These are phyloP conservation scores for Datura wrightii DNA, from an alignment of 257 asterid genomes.

Conservation along the genomic window DNA sequence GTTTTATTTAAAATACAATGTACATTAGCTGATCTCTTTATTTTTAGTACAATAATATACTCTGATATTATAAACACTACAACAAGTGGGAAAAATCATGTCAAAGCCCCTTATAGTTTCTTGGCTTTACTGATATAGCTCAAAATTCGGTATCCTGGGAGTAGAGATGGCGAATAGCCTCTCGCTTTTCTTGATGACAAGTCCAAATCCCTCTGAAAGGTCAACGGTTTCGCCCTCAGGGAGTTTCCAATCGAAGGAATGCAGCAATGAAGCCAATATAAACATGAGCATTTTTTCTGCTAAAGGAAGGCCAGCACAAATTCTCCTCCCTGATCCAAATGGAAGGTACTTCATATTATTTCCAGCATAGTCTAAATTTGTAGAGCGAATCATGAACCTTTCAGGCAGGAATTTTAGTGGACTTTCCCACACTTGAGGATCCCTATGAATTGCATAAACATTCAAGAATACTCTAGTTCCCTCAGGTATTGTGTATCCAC, in stretches of 20 bases:
- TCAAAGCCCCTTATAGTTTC: not conserved
- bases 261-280: conserved; percentile 47
- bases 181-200: conserved; percentile 41
- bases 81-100: not conserved
- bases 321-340: conserved; percentile 57
- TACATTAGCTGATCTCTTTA: not conserved
- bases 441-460: conserved; percentile 45
- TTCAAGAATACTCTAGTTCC: conserved; percentile 41
- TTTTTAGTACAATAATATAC: not conserved
- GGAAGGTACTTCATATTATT: conserved; percentile 48
- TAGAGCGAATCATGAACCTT: conserved; percentile 42
- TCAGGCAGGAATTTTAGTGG: conserved; percentile 53
- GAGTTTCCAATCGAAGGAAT: conserved; percentile 50
- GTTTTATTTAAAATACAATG: not conserved
- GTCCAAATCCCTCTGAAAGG: conserved; percentile 44
- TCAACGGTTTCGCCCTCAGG: conserved; percentile 42
- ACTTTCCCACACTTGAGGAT: conserved; percentile 51
- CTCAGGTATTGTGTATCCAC: conserved; percentile 51
- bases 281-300: conserved; percentile 50
- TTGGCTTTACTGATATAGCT: conserved; percentile 24
- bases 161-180: conserved; percentile 46
- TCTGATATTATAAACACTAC: not conserved
- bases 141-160: conserved; percentile 22
- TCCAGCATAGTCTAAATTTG: conserved; percentile 42
- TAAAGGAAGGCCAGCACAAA: conserved; percentile 49